Evolutionary conservation across 2,329 filamentous ascomycete species (phyloP), one percentile per base, ranked within the genome.

Genomic region (Colletotrichum sansevieriae): DNA sequence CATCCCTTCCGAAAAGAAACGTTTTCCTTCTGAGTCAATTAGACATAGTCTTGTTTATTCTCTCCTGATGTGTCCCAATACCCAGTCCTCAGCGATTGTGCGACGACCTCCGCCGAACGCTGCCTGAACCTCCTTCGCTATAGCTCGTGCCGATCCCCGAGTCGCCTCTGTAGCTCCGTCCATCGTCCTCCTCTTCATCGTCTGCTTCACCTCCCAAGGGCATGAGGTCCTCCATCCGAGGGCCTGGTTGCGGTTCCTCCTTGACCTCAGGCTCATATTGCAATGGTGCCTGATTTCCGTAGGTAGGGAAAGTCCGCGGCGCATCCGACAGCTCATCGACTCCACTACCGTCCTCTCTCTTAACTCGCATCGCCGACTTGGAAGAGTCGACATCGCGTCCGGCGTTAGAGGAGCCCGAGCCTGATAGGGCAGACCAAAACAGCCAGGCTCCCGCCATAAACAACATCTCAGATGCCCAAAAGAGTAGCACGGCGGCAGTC

Each of bases 381-480:
- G 25, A 22, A 12, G 20, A 44, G 20, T 41, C 57, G n/a, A 15
- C 39, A 18, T 49, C 57, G 70, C 66, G 57, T 75, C 72, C 4
- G 70, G 70, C 35, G 75, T 74, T 12, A 73, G 71, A 15, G 61
- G 59, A 13, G 68, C 65, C 37, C 44, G 67, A 18, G 46, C 72
- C 71, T 11, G 60, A 49, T 2, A 70, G 37, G 12, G 22, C 65
- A n/a, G 67, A 76, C 75, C 72, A 92, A 73, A 86, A 52, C 2
- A 86, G 77, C 91, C 93, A 97, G 0, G 87, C 90, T 1, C 90
- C 43, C 1, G 84, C 82, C 77, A 92, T 87, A 47, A 90, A 91
- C 0, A 89, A 71, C 74, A 97, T 84, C 75, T 95, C 94, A 12
- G 89, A 88, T 1, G 82, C 76, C 94, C 95, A 98, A 79, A 98